Conservation (phyloP, 352 stramenopile species). For the Phytophthora rubi region DNA sequence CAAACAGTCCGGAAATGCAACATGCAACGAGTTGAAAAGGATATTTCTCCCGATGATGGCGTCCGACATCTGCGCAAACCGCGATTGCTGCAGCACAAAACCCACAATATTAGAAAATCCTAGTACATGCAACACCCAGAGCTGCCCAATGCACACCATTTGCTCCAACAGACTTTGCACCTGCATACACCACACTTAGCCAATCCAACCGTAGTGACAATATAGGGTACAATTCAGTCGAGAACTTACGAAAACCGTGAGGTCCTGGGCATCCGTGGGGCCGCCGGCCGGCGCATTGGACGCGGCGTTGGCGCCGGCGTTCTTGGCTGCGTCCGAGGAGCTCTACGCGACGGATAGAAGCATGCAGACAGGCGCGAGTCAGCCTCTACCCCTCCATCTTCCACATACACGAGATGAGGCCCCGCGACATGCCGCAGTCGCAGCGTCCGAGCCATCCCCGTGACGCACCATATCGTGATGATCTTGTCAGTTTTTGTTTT, state of each 20-base stretch:
- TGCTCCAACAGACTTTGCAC: slow-evolving; percentile 77
- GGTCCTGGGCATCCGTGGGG: slow-evolving; percentile 60
- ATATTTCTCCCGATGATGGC: slow-evolving; percentile 90
- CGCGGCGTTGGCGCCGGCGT: slow-evolving; percentile 27
- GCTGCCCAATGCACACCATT: slow-evolving; percentile 49
- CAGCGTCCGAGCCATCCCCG: not conserved
- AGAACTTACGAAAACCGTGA: slow-evolving; percentile 67
- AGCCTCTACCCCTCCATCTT: not conserved
- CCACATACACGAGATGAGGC: not conserved
- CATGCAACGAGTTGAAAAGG: slow-evolving; percentile 41
- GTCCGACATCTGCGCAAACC: slow-evolving; percentile 90
- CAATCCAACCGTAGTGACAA: too few species aligned
- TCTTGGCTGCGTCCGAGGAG: slow-evolving; percentile 52
- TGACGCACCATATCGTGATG: slow-evolving; percentile 32
- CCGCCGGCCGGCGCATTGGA: slow-evolving; percentile 15
- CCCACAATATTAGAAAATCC: too few species aligned
- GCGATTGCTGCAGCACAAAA: slow-evolving; percentile 71
- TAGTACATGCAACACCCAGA: not conserved
- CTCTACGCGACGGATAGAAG: slow-evolving; percentile 24
- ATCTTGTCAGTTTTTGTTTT: slow-evolving; percentile 21
- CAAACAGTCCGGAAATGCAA: not conserved
- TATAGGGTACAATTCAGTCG: too few species aligned
- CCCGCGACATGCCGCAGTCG: not conserved
- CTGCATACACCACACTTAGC: slow-evolving; percentile 19
- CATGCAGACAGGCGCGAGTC: too few species aligned